A percentile compares a stretch with the other conserved stretches of the same genome.
phyloP scores from a whole-genome alignment of 78 protist genomes.

The Andalucia godoyi region DNA sequence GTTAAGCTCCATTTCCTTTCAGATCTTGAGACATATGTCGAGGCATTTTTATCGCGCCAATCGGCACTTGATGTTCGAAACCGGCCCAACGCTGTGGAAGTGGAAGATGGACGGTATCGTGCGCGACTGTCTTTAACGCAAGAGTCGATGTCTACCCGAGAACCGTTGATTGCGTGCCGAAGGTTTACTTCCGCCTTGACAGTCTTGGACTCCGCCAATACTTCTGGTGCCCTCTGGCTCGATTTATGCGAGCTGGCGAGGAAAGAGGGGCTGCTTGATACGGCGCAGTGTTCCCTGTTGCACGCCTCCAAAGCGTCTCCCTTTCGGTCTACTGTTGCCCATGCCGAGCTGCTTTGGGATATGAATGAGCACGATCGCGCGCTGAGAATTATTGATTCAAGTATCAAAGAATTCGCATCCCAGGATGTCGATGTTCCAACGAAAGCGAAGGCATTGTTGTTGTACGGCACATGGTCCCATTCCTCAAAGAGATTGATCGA shows the following conservation, averaged over 20 bases:
- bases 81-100: neutral
- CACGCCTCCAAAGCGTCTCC: neutral
- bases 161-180: constrained; percentile 30
- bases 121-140: constrained; percentile 25
- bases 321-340: neutral
- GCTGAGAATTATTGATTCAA: too few relatives aligned
- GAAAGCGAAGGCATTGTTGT: too few relatives aligned
- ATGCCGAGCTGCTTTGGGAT: constrained; percentile 5
- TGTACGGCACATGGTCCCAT: too few relatives aligned
- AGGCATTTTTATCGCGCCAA: neutral
- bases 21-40: constrained; percentile 52
- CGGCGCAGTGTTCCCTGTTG: neutral
- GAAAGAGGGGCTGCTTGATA: neutral
- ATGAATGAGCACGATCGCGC: too few relatives aligned
- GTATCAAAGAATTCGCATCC: too few relatives aligned
- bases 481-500: too few relatives aligned
- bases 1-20: constrained; percentile 43
- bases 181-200: constrained; percentile 2
- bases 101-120: constrained; percentile 10
- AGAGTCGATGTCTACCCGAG: constrained; percentile 23
- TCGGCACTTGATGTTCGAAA: neutral
- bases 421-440: too few relatives aligned
- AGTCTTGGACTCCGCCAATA: neutral
- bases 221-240: neutral
- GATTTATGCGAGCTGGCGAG: neutral